Conservation (phyloP, 257 asterid species). For the Ajuga chamaepitys region DNA sequence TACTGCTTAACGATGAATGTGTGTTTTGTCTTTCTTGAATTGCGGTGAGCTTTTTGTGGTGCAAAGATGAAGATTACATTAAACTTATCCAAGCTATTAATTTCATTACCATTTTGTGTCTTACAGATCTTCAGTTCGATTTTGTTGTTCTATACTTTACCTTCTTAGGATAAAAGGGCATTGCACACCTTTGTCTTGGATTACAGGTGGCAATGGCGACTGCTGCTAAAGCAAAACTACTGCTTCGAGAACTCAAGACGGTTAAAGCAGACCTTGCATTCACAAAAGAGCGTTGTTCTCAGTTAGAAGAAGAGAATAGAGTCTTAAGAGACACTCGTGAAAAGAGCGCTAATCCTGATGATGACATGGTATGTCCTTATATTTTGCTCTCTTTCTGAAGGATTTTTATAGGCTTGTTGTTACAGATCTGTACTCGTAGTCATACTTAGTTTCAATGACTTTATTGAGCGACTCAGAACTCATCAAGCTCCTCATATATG, state of each 20-base stretch:
- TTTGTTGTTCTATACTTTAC: not conserved
- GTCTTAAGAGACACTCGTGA: slow-evolving; percentile 73
- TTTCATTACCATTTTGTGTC: not conserved
- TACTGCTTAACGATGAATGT: too few relatives aligned
- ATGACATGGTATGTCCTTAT: slow-evolving; percentile 62
- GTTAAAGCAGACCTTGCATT: slow-evolving; percentile 80
- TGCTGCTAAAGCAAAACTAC: slow-evolving; percentile 89
- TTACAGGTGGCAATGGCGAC: slow-evolving; percentile 94
- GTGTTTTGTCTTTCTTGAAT: too few relatives aligned
- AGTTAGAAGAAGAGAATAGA: slow-evolving; percentile 86
- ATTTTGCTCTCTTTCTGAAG: not conserved
- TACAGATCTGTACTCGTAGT: too few relatives aligned
- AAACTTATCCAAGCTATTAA: not conserved
- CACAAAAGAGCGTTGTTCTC: slow-evolving; percentile 70
- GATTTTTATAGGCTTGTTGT: not conserved
- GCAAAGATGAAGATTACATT: not conserved
- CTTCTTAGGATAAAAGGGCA: slow-evolving; percentile 17
- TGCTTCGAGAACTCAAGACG: slow-evolving; percentile 84
- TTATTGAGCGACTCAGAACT: too few relatives aligned
- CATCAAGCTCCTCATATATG: too few relatives aligned
- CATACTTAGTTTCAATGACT: too few relatives aligned
- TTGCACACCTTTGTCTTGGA: slow-evolving; percentile 7
- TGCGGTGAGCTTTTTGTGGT: too few relatives aligned
- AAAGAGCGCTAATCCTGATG: slow-evolving; percentile 71
- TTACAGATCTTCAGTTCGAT: not conserved